Percentiles rank a stretch among this genome's conserved stretches.
phyloP scores from a whole-genome alignment of 208 protist genomes.

The Leptomonas seymouri region DNA sequence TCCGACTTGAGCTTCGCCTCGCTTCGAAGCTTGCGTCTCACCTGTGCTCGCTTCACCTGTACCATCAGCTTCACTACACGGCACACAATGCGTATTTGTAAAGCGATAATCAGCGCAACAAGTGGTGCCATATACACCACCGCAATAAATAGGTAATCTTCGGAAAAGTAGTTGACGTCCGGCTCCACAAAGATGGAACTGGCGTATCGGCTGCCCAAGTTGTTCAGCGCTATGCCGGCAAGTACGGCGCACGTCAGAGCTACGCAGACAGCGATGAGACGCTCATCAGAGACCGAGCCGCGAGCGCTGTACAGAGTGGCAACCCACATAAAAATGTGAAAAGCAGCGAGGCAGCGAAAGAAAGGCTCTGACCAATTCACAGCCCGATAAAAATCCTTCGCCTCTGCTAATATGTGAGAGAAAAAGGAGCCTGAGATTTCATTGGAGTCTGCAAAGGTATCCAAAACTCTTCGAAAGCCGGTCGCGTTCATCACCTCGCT shows the following conservation, averaged over 20 bases:
- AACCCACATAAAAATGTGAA: constrained; percentile 50
- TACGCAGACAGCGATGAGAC: constrained; percentile 40
- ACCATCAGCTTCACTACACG: constrained; percentile 43
- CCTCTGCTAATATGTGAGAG: constrained; percentile 9
- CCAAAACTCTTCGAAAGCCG: constrained; percentile 6
- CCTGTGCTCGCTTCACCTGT: constrained; percentile 26
- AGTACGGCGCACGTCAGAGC: constrained; percentile 42
- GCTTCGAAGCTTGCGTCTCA: constrained; percentile 12
- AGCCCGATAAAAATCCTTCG: constrained; percentile 38
- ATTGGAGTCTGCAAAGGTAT: not conserved
- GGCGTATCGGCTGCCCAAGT: constrained; percentile 33
- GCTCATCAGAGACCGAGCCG: constrained; percentile 41
- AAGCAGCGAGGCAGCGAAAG: constrained; percentile 59
- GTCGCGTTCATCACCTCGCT: constrained; percentile 31
- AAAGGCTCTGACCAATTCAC: constrained; percentile 83
- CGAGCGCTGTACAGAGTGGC: constrained; percentile 27
- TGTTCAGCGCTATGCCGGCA: constrained; percentile 42
- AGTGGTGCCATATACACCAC: constrained; percentile 66
- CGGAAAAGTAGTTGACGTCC: constrained; percentile 78
- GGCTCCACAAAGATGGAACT: constrained; percentile 45
- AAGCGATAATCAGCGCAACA: constrained; percentile 37
- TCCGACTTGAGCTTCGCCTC: constrained; percentile 5
- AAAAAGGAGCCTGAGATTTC: not conserved
- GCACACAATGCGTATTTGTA: constrained; percentile 40
- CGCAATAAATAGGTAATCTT: constrained; percentile 61